phyloP scores from a whole-genome alignment of 2,329 filamentous ascomycete genomes.

The Sporothrix protearum region DNA sequence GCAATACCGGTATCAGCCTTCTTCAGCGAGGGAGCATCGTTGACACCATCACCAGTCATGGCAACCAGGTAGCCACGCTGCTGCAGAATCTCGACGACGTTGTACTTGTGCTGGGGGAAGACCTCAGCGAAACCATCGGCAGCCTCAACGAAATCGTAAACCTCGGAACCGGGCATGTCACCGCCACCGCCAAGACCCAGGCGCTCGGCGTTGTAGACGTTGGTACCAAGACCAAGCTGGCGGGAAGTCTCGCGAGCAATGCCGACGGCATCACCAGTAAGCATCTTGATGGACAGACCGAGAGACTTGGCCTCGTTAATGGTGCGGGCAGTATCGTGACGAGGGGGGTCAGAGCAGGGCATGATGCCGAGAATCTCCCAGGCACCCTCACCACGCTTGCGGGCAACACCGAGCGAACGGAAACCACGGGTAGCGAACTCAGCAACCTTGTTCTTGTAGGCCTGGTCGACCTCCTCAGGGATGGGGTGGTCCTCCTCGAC shows the following conservation, averaged over 20 bases:
- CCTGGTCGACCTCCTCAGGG: slow-evolving; percentile 70
- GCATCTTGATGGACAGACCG: slow-evolving; percentile 90
- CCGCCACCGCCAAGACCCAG: slow-evolving; percentile 85
- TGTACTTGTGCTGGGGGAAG: slow-evolving; percentile 94
- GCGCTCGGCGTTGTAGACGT: slow-evolving; percentile 90
- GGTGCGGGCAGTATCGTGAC: slow-evolving; percentile 85
- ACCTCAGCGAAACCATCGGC: slow-evolving; percentile 94
- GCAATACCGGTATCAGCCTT: slow-evolving; percentile 97
- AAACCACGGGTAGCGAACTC: slow-evolving; percentile 92
- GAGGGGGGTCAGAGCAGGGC: slow-evolving; percentile 88
- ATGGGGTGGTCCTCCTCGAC: slow-evolving; percentile 82
- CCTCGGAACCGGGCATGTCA: slow-evolving; percentile 89
- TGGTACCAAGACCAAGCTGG: slow-evolving; percentile 86
- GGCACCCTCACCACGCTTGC: slow-evolving; percentile 73
- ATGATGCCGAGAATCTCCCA: slow-evolving; percentile 96
- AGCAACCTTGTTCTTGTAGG: slow-evolving; percentile 88
- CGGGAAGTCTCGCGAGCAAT: slow-evolving; percentile 89
- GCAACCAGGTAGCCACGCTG: slow-evolving; percentile 90
- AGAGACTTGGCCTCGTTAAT: slow-evolving; percentile 85
- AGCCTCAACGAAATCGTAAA: slow-evolving; percentile 93
- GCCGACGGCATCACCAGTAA: slow-evolving; percentile 90
- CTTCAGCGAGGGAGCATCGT: slow-evolving; percentile 88
- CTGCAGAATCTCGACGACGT: slow-evolving; percentile 88
- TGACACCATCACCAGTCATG: slow-evolving; percentile 96
- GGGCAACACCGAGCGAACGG: slow-evolving; percentile 88